phyloP scores from a whole-genome alignment of 2,329 filamentous ascomycete species.

The Lithohypha guttulata region DNA sequence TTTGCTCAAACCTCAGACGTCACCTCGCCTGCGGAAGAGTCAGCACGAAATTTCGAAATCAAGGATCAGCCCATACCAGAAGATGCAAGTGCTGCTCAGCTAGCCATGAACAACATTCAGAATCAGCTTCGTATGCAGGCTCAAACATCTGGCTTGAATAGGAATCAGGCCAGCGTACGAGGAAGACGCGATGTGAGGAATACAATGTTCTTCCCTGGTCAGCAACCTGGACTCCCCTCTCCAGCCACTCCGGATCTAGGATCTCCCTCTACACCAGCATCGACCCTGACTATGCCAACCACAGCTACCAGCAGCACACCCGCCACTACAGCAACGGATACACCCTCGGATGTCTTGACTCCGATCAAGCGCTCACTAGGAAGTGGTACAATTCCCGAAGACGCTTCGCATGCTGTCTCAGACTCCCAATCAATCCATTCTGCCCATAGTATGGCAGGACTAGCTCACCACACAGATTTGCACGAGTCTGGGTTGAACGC shows the following conservation, averaged over 20 bases:
- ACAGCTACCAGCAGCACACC: slow-evolving; percentile 9
- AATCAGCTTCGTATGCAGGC: slow-evolving; percentile 39
- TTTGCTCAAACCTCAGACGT: slow-evolving; percentile 6
- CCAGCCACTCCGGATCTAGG: slow-evolving; percentile 9
- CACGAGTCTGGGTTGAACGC: slow-evolving; percentile 69
- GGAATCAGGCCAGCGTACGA: slow-evolving; percentile 65
- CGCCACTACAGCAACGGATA: slow-evolving; percentile 27
- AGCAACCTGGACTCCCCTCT: slow-evolving; percentile 26
- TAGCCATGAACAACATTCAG: slow-evolving; percentile 38
- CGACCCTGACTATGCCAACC: slow-evolving; percentile 23
- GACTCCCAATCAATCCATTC: slow-evolving; percentile 90
- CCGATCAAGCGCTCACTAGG: slow-evolving; percentile 11
- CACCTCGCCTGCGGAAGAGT: slow-evolving; percentile 28
- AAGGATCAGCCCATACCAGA: slow-evolving; percentile 40
- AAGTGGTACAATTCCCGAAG: slow-evolving; percentile 33
- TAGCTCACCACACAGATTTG: slow-evolving; percentile 73
- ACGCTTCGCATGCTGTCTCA: slow-evolving; percentile 54
- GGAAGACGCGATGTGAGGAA: slow-evolving; percentile 86
- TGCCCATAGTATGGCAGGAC: slow-evolving; percentile 56
- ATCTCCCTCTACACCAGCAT: slow-evolving; percentile 15
- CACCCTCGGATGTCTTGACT: slow-evolving; percentile 2
- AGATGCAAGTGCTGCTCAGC: slow-evolving; percentile 39
- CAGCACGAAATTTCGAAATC: slow-evolving; percentile 37
- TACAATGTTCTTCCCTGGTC: slow-evolving; percentile 64
- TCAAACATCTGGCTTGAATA: slow-evolving; percentile 45